These are phyloP conservation scores for Saksenaea oblongispora DNA, from an alignment of 371 early-diverging fungal genomes.

Conservation along the genomic window DNA sequence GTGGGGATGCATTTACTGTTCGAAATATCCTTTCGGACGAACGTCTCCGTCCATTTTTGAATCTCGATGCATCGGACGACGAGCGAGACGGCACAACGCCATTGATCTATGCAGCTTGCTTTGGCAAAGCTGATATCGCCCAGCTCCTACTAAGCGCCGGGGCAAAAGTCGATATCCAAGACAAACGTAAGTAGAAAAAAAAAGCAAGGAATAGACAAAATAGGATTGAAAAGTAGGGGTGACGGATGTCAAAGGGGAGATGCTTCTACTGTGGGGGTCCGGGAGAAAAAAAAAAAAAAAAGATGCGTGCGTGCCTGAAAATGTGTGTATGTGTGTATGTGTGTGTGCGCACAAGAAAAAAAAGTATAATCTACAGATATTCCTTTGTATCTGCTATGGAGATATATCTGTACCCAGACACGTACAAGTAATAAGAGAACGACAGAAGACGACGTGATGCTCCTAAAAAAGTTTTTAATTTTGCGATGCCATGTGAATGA, in stretches of 20 bases:
- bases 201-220: not conserved
- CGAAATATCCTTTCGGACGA: constrained; percentile 60
- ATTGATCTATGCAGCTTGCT: constrained; percentile 82
- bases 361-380: too few relatives aligned
- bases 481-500: not conserved
- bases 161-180: constrained; percentile 70
- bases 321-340: too few relatives aligned
- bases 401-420: too few relatives aligned
- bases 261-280: constrained; percentile 1
- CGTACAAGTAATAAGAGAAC: too few relatives aligned
- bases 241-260: constrained; percentile 7
- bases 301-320: too few relatives aligned
- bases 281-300: not conserved
- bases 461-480: constrained; percentile 9
- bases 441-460: not conserved
- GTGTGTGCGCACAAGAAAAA: too few relatives aligned
- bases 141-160: constrained; percentile 67
- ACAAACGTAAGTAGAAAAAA: constrained; percentile 59
- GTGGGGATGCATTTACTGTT: constrained; percentile 92
- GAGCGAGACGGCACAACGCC: constrained; percentile 70
- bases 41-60: constrained; percentile 58
- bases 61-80: constrained; percentile 74
- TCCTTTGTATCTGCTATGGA: too few relatives aligned
- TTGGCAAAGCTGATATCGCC: constrained; percentile 72
- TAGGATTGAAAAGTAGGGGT: constrained; percentile 4